Evolutionary conservation across 2,329 filamentous ascomycete genomes (phyloP).

Genomic region (Verticillium nonalfalfae): DNA sequence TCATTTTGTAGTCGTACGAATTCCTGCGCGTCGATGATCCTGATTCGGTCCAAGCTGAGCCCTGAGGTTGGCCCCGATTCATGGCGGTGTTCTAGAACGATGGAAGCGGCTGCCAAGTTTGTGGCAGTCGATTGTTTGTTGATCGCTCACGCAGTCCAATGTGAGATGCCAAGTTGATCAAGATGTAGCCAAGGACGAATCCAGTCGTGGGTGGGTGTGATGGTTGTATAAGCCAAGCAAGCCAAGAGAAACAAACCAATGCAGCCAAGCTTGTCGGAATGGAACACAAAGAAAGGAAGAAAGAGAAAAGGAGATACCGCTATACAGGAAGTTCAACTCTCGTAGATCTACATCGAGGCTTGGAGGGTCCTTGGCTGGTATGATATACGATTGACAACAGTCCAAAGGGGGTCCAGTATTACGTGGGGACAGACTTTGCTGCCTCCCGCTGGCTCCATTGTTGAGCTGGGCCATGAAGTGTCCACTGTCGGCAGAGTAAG

Average conservation of each 20-base stretch:
- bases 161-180: background rate
- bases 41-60: constrained; percentile 1
- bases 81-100: background rate
- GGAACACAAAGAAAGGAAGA: background rate
- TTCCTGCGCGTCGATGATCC: background rate
- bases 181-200: background rate
- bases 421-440: background rate
- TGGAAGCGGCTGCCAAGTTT: background rate
- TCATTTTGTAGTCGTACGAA: background rate
- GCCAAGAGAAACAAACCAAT: background rate
- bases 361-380: background rate
- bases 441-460: background rate
- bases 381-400: background rate
- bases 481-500: background rate
- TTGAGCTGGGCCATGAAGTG: background rate
- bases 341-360: background rate
- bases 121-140: background rate
- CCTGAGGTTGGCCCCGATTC: background rate
- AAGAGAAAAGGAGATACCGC: background rate
- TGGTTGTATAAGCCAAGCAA: background rate
- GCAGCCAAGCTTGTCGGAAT: background rate
- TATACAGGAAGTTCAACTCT: background rate
- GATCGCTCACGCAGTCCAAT: background rate
- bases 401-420: background rate
- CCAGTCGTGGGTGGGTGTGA: background rate